Percentiles rank a stretch among this genome's conserved stretches.
These are phyloP conservation scores for Trichomonascus vanleenenianus DNA, from an alignment of 805 yeast species.

Conservation along the genomic window DNA sequence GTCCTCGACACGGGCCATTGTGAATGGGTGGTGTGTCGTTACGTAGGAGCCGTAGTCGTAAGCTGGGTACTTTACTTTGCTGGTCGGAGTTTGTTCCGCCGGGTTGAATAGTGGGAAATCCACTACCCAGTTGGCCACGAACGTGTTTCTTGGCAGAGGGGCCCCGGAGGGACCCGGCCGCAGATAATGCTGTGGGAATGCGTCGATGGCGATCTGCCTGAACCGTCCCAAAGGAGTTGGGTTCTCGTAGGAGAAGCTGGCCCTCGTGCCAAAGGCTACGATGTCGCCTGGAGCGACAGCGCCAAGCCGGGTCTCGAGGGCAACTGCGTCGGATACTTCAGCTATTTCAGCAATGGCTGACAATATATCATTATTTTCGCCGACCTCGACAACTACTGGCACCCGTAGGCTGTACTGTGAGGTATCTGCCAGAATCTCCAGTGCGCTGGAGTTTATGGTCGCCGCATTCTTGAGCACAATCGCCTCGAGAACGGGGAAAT, in stretches of 20 bases:
- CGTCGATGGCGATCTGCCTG: conserved; percentile 63
- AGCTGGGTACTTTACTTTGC: conserved; percentile 43
- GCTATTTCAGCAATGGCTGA: background rate
- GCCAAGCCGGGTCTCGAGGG: conserved; percentile 33
- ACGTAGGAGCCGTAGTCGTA: conserved; percentile 44
- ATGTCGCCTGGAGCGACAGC: conserved; percentile 64
- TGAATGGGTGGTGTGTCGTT: conserved; percentile 96
- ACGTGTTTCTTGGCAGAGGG: conserved; percentile 9
- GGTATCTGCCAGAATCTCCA: background rate
- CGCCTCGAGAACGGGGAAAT: conserved; percentile 68
- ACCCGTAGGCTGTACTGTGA: background rate
- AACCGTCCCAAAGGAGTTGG: conserved; percentile 91
- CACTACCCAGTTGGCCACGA: conserved; percentile 60
- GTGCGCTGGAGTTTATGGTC: conserved; percentile 20
- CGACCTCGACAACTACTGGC: background rate
- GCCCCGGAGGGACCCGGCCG: conserved; percentile 27
- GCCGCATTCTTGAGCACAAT: conserved; percentile 50
- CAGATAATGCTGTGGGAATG: conserved; percentile 44
- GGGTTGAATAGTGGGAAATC: conserved; percentile 92
- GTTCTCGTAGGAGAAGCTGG: conserved; percentile 66
- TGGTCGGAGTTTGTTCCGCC: conserved; percentile 32
- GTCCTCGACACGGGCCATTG: conserved; percentile 76
- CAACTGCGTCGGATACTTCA: background rate
- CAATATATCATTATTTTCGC: background rate
- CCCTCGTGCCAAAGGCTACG: conserved; percentile 72